A percentile compares a stretch with the other conserved stretches of the same genome.
These are phyloP conservation scores for Aspergillus bridgeri DNA, from an alignment of 495 filamentous ascomycete species.

Conservation along the genomic window DNA sequence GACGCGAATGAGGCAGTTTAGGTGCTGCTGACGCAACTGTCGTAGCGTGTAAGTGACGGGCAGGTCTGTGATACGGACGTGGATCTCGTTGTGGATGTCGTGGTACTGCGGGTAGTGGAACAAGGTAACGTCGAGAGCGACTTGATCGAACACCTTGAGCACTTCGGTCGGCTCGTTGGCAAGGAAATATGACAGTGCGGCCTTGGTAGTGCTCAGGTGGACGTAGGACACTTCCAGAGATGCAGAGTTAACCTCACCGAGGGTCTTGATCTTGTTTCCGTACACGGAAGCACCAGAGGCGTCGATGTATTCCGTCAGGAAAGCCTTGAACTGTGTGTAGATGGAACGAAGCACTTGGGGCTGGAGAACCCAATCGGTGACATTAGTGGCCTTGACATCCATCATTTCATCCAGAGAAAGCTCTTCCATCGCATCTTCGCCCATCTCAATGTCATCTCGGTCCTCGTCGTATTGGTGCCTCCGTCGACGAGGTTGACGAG, in stretches of 20 bases:
- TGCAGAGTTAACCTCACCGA: conserved; percentile 95
- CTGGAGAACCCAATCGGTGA: conserved; percentile 92
- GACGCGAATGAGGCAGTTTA: conserved; percentile 94
- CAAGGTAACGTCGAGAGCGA: conserved; percentile 91
- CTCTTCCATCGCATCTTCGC: conserved; percentile 89
- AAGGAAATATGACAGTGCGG: conserved; percentile 96
- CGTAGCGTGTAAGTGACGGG: conserved; percentile 96
- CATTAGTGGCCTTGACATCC: conserved; percentile 88
- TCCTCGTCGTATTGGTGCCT: conserved; percentile 92
- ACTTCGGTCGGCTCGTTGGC: conserved; percentile 93
- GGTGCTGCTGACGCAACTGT: conserved; percentile 90
- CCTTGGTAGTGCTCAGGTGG: conserved; percentile 83
- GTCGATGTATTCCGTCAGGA: conserved; percentile 94
- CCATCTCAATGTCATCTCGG: conserved; percentile 82
- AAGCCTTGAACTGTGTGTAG: conserved; percentile 93
- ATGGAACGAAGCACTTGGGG: conserved; percentile 90
- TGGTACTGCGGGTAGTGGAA: conserved; percentile 97
- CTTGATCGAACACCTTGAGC: conserved; percentile 93
- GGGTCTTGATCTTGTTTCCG: conserved; percentile 83
- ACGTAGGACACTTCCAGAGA: conserved; percentile 94
- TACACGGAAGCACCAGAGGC: conserved; percentile 85
- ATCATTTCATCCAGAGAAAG: conserved; percentile 85
- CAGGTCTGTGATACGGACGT: conserved; percentile 93
- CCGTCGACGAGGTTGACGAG: conserved; percentile 72
- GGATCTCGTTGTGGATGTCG: conserved; percentile 95